Evolutionary conservation across 768 basidiomycete species (phyloP), one percentile per base, ranked within the genome.

Genomic region (Lactarius sanguifluus): DNA sequence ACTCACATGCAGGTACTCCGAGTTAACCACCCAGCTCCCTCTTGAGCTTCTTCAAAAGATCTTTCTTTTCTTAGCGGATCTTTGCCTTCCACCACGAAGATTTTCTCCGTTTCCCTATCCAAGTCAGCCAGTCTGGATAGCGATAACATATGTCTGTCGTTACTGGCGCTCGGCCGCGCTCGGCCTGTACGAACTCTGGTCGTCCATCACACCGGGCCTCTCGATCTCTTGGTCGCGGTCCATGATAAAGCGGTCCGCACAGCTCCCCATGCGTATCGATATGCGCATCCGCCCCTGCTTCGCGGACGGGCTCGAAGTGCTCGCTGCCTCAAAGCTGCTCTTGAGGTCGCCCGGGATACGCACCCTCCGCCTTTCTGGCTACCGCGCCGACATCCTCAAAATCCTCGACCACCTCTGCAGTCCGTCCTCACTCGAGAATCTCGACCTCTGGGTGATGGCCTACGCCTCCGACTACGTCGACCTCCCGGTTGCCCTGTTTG

Each of bases 231-330:
- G 66, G 66, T 41, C 66, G 15, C 62, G 45, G 1, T 58, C 62
- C 10, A 67, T 67, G 66, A 55, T 67, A 25, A 58, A 67, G 28
- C 66, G 66, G 25, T 64, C 66, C 5, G 15, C 66, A 13, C 66
- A 62, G 16, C 66, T 64, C 12, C 52, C 58, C 20, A 40, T 67
- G 1, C 52, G 20, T n/a, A 28, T 67, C 43, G 28, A 56, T 52
- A 55, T 59, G 18, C 62, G 50, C 50, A 43, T 64, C 52, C 40
- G 52, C 28, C 30, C 57, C 13, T 18, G 50, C 2, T 54, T 52
- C 20, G 12, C 20, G 2, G 66, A 64, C n/a, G 66, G 62, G 10
- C 15, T 64, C 9, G 52, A 64, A 25, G 28, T 54, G 10, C 43
- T 56, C 34, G 62, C 62, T 18, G 58, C 66, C 8, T 64, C 52